A percentile compares a stretch with the other conserved stretches of the same genome.
phyloP scores from a whole-genome alignment of 2,329 filamentous ascomycete genomes.

The Sporothrix brunneoviolacea region DNA sequence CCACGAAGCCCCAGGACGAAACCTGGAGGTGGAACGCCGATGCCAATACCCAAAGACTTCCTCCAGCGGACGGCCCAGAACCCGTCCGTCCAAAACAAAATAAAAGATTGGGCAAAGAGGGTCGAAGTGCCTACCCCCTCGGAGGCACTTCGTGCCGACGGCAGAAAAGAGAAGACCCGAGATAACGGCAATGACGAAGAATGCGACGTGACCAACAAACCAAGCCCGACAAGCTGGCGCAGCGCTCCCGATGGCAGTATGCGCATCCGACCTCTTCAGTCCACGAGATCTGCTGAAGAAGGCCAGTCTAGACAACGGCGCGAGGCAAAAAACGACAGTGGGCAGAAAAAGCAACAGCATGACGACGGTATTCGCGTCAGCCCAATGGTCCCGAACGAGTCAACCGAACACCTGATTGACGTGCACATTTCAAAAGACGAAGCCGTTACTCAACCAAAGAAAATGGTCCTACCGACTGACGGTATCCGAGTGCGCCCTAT shows the following conservation, averaged over 20 bases:
- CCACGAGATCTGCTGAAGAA: conserved; percentile 12
- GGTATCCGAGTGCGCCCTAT: conserved; percentile 23
- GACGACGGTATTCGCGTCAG: conserved; percentile 26
- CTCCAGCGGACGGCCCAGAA: conserved; percentile 46
- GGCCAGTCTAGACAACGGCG: not conserved
- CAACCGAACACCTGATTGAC: conserved; percentile 1
- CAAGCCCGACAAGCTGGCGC: conserved; percentile 18
- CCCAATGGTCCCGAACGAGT: conserved; percentile 9
- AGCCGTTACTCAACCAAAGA: not conserved
- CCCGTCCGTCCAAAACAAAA: conserved; percentile 51
- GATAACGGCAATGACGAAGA: conserved; percentile 14
- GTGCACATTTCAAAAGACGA: not conserved
- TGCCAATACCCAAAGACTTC: conserved; percentile 54
- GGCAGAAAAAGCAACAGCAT: not conserved
- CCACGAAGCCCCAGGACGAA: conserved; percentile 23
- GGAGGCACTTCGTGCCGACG: conserved; percentile 23
- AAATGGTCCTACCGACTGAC: conserved; percentile 21
- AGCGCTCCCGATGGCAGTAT: conserved; percentile 24
- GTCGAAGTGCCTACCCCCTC: conserved; percentile 42
- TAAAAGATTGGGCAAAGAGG: conserved; percentile 54
- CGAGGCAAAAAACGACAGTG: not conserved
- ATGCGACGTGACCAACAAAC: conserved; percentile 18
- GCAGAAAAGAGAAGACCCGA: conserved; percentile 15
- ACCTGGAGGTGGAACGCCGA: conserved; percentile 23
- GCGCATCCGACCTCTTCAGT: conserved; percentile 32